A percentile compares a stretch with the other conserved stretches of the same genome.
These are phyloP conservation scores for Amanita subjunquillea DNA, from an alignment of 768 basidiomycete species.

Conservation along the genomic window DNA sequence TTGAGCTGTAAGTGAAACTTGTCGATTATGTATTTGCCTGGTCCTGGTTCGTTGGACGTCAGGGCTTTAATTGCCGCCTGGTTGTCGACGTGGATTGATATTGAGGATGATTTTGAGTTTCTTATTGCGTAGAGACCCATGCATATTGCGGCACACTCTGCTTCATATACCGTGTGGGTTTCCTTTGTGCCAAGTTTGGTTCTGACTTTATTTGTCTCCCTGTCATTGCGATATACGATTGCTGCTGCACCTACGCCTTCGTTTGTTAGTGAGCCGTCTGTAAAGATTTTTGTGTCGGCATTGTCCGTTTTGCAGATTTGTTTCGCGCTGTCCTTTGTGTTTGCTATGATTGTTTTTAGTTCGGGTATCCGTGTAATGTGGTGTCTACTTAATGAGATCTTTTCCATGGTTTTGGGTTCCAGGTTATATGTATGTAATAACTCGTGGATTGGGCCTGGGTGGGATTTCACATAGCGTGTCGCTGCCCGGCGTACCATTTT, in stretches of 20 bases:
- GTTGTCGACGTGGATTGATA: not conserved
- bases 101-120: no score
- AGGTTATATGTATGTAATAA: not conserved
- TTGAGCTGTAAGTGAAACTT: not conserved
- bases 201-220: not conserved
- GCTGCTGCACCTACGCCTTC: not conserved
- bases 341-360: not conserved
- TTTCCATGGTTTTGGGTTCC: not conserved
- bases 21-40: not conserved
- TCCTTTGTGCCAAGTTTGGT: not conserved
- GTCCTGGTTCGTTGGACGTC: not conserved
- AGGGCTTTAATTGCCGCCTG: not conserved
- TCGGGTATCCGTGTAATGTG: not conserved
- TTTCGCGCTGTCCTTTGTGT: not conserved
- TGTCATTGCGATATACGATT: not conserved
- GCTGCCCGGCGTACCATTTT: not conserved
- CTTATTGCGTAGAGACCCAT: not conserved
- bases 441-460: not conserved
- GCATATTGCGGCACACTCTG: not conserved
- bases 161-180: not conserved
- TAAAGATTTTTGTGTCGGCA: not conserved
- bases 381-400: not conserved
- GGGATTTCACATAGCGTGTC: not conserved
- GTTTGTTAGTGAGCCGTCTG: not conserved
- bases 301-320: not conserved